phyloP scores from a whole-genome alignment of 495 filamentous ascomycete species.

The Mycothermus thermophilus region DNA sequence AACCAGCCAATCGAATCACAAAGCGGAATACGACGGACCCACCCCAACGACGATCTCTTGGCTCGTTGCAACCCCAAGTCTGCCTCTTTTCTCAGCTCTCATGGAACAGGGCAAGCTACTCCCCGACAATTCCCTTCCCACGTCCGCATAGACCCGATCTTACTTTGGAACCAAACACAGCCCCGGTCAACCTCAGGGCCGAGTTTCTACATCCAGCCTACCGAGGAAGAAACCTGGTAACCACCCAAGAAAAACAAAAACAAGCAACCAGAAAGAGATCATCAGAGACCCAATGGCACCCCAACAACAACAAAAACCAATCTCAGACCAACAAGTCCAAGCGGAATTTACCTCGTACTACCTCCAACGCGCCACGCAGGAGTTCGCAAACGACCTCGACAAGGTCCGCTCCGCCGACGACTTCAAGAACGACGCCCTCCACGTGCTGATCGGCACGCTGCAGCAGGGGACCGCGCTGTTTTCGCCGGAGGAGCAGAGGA shows the following conservation, averaged over 20 bases:
- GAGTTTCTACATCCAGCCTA: too few relatives aligned
- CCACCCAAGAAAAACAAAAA: not conserved
- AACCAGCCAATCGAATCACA: constrained; percentile 17
- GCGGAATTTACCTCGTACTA: constrained; percentile 48
- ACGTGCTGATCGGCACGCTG: constrained; percentile 49
- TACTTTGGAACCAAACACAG: too few relatives aligned
- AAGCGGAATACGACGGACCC: constrained; percentile 11
- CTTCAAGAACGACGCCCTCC: constrained; percentile 47
- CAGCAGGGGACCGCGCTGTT: constrained; percentile 45
- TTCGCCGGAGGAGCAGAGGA: constrained; percentile 28
- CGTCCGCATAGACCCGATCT: too few relatives aligned
- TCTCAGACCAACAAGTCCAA: constrained; percentile 24
- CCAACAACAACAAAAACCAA: constrained; percentile 9
- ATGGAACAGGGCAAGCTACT: too few relatives aligned
- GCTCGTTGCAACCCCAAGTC: not conserved
- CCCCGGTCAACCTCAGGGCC: too few relatives aligned
- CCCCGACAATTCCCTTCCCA: too few relatives aligned
- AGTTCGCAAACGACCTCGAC: constrained; percentile 62
- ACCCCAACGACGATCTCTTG: not conserved
- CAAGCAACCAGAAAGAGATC: not conserved
- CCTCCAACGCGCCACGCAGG: constrained; percentile 46
- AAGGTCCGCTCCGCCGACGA: constrained; percentile 50
- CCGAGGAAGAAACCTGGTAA: too few relatives aligned
- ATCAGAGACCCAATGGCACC: too few relatives aligned
- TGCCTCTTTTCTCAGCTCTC: too few relatives aligned